Evolutionary conservation across 164 flowering plant species (phyloP).

Genomic region (Stephania cephalantha): DNA sequence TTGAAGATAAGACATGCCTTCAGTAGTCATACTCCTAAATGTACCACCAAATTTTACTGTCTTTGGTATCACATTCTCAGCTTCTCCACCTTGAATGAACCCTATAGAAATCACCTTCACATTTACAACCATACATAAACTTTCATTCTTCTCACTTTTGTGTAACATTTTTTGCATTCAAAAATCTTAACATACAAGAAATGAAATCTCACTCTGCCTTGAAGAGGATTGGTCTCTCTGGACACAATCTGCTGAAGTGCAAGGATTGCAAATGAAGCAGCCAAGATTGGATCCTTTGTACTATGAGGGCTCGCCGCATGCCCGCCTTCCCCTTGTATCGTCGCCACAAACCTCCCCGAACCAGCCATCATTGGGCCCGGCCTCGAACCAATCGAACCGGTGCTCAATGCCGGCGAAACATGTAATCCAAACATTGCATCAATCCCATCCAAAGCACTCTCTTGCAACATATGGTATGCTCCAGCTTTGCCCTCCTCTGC

Average conservation of each 20-base stretch:
- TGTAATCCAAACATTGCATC: slow-evolving; percentile 68
- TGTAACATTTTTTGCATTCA: too few species aligned
- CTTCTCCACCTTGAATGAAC: slow-evolving; percentile 44
- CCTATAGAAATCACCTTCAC: slow-evolving; percentile 60
- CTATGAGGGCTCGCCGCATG: slow-evolving; percentile 49
- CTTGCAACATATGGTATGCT: slow-evolving; percentile 64
- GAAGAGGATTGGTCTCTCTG: slow-evolving; percentile 68
- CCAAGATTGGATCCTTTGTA: slow-evolving; percentile 52
- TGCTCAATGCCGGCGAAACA: slow-evolving; percentile 37
- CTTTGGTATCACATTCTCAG: slow-evolving; percentile 55
- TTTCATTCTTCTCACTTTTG: too few species aligned
- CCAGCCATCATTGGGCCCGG: slow-evolving; percentile 72
- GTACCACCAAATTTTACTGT: slow-evolving; percentile 65
- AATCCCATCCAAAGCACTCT: slow-evolving; percentile 51
- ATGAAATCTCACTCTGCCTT: slow-evolving; percentile 34
- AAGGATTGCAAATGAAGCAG: slow-evolving; percentile 44
- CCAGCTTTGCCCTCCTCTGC: slow-evolving; percentile 77
- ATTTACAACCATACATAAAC: background rate
- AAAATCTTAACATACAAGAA: too few species aligned
- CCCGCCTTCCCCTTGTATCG: slow-evolving; percentile 52
- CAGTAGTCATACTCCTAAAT: slow-evolving; percentile 47
- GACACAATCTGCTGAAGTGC: slow-evolving; percentile 71
- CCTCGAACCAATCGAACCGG: slow-evolving; percentile 55
- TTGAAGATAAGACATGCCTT: slow-evolving; percentile 36
- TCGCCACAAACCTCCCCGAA: slow-evolving; percentile 38